phyloP scores from a whole-genome alignment of 1,284 basidiomycete species.

The Leccinum olivaceoglutinosum region DNA sequence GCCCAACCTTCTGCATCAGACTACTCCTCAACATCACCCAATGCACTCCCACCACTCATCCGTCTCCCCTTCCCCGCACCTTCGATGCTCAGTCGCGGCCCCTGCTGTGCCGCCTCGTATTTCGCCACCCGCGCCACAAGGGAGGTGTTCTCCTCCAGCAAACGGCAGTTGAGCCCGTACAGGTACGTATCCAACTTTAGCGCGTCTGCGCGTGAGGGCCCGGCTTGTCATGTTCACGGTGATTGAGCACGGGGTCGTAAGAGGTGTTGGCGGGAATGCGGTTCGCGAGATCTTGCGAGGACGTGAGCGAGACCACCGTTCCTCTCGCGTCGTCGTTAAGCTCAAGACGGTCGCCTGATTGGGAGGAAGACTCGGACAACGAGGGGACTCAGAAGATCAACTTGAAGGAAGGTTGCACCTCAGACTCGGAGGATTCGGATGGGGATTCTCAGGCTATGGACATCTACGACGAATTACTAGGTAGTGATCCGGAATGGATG shows the following conservation, averaged over 20 bases:
- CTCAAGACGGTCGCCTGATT: not conserved
- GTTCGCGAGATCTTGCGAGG: constrained; percentile 79
- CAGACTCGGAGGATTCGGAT: no score
- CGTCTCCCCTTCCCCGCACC: constrained; percentile 33
- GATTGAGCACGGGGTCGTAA: constrained; percentile 73
- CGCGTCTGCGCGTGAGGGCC: constrained; percentile 64
- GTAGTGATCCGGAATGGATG: no score
- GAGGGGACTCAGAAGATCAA: no score
- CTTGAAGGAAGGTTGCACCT: no score
- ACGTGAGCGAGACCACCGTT: constrained; percentile 73
- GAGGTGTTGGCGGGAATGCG: constrained; percentile 79
- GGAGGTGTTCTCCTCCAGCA: constrained; percentile 77
- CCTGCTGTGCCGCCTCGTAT: constrained; percentile 35
- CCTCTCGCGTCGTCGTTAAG: constrained; percentile 32
- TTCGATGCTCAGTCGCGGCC: constrained; percentile 20
- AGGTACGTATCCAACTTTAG: constrained; percentile 77
- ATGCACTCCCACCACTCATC: constrained; percentile 42
- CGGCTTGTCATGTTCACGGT: constrained; percentile 57
- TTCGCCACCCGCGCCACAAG: constrained; percentile 46
- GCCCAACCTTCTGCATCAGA: constrained; percentile 53
- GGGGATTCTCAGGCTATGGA: no score
- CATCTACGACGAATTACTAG: no score
- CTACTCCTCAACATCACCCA: constrained; percentile 60
- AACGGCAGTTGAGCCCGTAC: constrained; percentile 70
- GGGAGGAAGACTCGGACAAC: no score